Percentiles rank a stretch among this genome's conserved stretches.
phyloP scores from a whole-genome alignment of 257 asterid species.

The Primulina tabacum region DNA sequence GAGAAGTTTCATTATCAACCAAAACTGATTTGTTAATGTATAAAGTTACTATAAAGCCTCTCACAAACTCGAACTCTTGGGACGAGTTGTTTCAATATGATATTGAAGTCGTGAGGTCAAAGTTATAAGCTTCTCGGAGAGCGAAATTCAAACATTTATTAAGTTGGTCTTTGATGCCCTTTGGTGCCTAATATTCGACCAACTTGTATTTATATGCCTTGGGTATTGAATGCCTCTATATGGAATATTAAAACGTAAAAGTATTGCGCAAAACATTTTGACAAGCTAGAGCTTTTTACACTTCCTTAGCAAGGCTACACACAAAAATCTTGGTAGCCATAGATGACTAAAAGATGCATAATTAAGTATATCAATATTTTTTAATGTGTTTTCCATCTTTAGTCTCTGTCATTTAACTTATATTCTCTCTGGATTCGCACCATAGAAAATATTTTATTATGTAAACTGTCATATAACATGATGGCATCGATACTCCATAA shows the following conservation, averaged over 20 bases:
- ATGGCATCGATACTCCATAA: slow-evolving; percentile 7
- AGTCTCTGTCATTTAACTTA: neutral
- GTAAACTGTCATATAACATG: slow-evolving; percentile 1
- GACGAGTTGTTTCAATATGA: too few relatives aligned
- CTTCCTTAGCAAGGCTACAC: neutral
- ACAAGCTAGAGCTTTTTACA: too few relatives aligned
- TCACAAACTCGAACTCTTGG: too few relatives aligned
- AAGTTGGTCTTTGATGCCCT: too few relatives aligned
- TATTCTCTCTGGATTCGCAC: neutral
- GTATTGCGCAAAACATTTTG: neutral
- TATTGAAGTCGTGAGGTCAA: too few relatives aligned
- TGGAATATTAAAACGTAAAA: too few relatives aligned
- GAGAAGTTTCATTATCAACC: too few relatives aligned
- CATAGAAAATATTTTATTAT: neutral
- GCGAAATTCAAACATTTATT: too few relatives aligned
- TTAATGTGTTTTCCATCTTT: neutral
- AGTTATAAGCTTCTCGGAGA: neutral
- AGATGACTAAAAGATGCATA: neutral
- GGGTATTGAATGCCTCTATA: neutral
- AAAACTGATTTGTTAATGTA: too few relatives aligned
- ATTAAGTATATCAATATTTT: neutral
- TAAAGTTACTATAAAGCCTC: too few relatives aligned
- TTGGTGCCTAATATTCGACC: too few relatives aligned
- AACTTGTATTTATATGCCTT: too few relatives aligned
- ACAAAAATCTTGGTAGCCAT: slow-evolving; percentile 14